These are phyloP conservation scores for Pseudozyma hubeiensis DNA, from an alignment of 1,284 basidiomycete genomes.

Conservation along the genomic window DNA sequence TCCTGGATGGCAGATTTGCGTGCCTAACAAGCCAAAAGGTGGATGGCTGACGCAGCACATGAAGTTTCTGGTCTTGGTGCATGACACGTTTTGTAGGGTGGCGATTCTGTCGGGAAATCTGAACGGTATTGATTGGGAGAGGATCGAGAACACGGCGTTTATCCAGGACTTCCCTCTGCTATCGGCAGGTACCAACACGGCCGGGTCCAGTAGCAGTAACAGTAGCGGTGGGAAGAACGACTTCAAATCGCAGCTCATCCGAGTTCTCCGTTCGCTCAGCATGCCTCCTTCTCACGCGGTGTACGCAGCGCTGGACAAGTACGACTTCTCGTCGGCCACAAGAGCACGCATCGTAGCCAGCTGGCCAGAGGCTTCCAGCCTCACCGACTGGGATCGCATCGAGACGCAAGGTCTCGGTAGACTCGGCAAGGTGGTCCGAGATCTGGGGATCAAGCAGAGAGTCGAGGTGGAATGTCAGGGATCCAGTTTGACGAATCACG, in stretches of 20 bases:
- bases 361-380: slow-evolving; percentile 43
- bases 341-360: slow-evolving; percentile 54
- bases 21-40: slow-evolving; percentile 45
- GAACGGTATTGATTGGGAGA: slow-evolving; percentile 61
- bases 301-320: slow-evolving; percentile 19
- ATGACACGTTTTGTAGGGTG: slow-evolving; percentile 48
- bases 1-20: slow-evolving; percentile 52
- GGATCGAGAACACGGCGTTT: slow-evolving; percentile 63
- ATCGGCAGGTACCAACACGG: neutral
- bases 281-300: slow-evolving; percentile 51
- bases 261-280: slow-evolving; percentile 46
- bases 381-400: slow-evolving; percentile 57
- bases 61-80: slow-evolving; percentile 62
- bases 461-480: slow-evolving; percentile 60
- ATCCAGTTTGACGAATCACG: slow-evolving; percentile 58
- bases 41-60: slow-evolving; percentile 58
- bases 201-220: neutral
- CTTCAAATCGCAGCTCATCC: slow-evolving; percentile 43
- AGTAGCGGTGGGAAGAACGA: slow-evolving; percentile 13
- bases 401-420: slow-evolving; percentile 58
- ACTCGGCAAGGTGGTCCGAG: slow-evolving; percentile 48
- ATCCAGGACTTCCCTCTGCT: slow-evolving; percentile 62
- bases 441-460: slow-evolving; percentile 22
- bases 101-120: slow-evolving; percentile 62
- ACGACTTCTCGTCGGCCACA: slow-evolving; percentile 37